Evolutionary conservation across 176 grass and related monocot species (phyloP).

Genomic region (Poa pratensis): DNA sequence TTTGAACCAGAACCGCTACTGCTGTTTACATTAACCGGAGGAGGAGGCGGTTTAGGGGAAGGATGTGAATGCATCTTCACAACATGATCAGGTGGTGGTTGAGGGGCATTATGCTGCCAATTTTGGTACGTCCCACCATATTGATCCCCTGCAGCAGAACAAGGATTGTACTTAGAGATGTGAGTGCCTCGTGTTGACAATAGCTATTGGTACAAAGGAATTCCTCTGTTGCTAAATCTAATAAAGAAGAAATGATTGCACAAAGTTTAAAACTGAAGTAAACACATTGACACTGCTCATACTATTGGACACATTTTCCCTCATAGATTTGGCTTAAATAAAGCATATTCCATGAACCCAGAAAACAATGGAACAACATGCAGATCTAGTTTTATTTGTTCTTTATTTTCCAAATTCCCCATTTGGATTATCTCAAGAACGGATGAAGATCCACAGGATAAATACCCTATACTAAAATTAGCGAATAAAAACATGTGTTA

Average conservation of each 20-base stretch:
- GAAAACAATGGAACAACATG: background rate
- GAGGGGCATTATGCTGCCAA: slow-evolving; percentile 76
- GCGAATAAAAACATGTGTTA: background rate
- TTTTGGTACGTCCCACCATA: slow-evolving; percentile 72
- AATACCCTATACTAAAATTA: slow-evolving; percentile 10
- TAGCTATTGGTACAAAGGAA: background rate
- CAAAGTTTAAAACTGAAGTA: slow-evolving; percentile 8
- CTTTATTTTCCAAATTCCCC: background rate
- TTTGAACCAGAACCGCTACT: slow-evolving; percentile 75
- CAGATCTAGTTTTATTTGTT: background rate
- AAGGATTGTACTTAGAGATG: slow-evolving; percentile 2
- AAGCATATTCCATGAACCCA: background rate
- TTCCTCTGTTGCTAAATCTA: slow-evolving; percentile 28
- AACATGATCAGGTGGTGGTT: slow-evolving; percentile 68
- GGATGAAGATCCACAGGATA: background rate
- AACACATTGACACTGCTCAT: background rate
- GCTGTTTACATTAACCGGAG: slow-evolving; percentile 58
- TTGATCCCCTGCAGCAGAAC: slow-evolving; percentile 62
- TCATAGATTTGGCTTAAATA: background rate
- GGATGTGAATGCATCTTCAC: slow-evolving; percentile 62
- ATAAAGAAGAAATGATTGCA: slow-evolving; percentile 5
- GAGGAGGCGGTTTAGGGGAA: slow-evolving; percentile 43
- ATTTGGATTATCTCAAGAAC: background rate
- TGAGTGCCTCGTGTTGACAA: background rate
- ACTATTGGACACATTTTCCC: background rate